A percentile compares a stretch with the other conserved stretches of the same genome.
Evolutionary conservation across 2,329 filamentous ascomycete genomes (phyloP).

Genomic region (Chaetoscypha palmicola): DNA sequence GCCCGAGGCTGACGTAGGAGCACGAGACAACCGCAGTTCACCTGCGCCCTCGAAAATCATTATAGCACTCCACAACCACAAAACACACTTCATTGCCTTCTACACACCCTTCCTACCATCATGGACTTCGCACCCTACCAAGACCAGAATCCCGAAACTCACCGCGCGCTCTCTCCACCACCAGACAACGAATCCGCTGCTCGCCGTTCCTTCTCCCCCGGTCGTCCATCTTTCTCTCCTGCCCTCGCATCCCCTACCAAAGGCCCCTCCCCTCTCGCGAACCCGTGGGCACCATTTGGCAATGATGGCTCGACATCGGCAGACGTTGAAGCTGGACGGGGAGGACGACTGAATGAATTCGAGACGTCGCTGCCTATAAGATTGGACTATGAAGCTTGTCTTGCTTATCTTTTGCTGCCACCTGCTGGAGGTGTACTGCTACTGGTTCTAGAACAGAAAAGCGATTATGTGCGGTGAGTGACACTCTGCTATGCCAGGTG

Average conservation of each 20-base stretch:
- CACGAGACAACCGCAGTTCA: background rate
- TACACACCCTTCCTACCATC: no score
- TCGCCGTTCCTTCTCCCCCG: constrained; percentile 5
- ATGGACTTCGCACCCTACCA: constrained; percentile 99
- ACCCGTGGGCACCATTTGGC: constrained; percentile 24
- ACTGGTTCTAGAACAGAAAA: constrained; percentile 83
- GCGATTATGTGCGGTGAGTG: constrained; percentile 84
- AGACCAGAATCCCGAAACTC: constrained; percentile 78
- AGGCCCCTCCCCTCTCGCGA: constrained; percentile 33
- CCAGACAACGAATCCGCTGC: no score
- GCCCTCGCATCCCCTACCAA: constrained; percentile 38
- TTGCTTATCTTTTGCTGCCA: constrained; percentile 81
- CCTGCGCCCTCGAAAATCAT: no score
- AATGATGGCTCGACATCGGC: constrained; percentile 11
- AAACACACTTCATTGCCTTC: no score
- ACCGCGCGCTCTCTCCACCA: constrained; percentile 71
- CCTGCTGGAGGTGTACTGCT: constrained; percentile 80
- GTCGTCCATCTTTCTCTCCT: constrained; percentile 47
- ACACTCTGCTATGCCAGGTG: background rate
- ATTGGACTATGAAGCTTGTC: constrained; percentile 81
- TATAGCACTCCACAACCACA: background rate
- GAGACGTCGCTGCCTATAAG: constrained; percentile 83
- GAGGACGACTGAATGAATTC: constrained; percentile 68
- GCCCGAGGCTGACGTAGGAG: constrained; percentile 2
- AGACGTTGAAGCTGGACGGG: constrained; percentile 10